Evolutionary conservation across 306 rosid species (phyloP).

Genomic region (Trifolium dubium): DNA sequence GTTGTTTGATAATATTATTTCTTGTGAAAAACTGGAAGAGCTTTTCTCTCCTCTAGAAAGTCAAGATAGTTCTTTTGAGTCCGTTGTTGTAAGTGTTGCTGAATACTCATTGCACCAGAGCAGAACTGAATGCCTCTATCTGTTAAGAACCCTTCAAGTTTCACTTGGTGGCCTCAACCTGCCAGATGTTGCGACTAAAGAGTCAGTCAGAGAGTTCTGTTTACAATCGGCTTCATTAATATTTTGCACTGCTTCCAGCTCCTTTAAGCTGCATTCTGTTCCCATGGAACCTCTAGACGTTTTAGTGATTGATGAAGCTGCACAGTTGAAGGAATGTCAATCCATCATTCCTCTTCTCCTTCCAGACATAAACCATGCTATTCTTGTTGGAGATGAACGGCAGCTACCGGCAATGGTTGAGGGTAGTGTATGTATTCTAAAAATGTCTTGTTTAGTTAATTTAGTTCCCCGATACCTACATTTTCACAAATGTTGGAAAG

Average conservation of each 20-base stretch:
- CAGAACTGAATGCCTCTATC: slow-evolving; percentile 53
- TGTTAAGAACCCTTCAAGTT: slow-evolving; percentile 45
- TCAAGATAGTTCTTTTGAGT: slow-evolving; percentile 23
- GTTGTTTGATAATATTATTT: slow-evolving; percentile 44
- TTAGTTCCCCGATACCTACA: not conserved
- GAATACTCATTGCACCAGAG: slow-evolving; percentile 30
- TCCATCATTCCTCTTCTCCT: not conserved
- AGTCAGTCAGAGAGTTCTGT: slow-evolving; percentile 52
- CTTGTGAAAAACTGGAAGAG: slow-evolving; percentile 49
- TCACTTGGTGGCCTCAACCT: slow-evolving; percentile 53
- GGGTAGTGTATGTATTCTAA: slow-evolving; percentile 48
- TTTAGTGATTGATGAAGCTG: slow-evolving; percentile 40
- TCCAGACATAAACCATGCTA: not conserved
- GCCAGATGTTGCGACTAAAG: slow-evolving; percentile 41
- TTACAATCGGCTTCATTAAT: slow-evolving; percentile 62
- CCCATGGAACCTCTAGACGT: slow-evolving; percentile 49
- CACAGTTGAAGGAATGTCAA: not conserved
- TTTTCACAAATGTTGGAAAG: not conserved
- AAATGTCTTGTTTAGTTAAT: not conserved
- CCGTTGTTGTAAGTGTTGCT: not conserved
- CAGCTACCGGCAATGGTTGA: not conserved
- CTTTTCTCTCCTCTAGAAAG: slow-evolving; percentile 41
- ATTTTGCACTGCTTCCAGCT: slow-evolving; percentile 73
- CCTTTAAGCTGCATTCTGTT: slow-evolving; percentile 55
- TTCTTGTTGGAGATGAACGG: not conserved